A percentile compares a stretch with the other conserved stretches of the same genome.
phyloP scores from a whole-genome alignment of 495 filamentous ascomycete genomes.

The Penicillium samsonianum region DNA sequence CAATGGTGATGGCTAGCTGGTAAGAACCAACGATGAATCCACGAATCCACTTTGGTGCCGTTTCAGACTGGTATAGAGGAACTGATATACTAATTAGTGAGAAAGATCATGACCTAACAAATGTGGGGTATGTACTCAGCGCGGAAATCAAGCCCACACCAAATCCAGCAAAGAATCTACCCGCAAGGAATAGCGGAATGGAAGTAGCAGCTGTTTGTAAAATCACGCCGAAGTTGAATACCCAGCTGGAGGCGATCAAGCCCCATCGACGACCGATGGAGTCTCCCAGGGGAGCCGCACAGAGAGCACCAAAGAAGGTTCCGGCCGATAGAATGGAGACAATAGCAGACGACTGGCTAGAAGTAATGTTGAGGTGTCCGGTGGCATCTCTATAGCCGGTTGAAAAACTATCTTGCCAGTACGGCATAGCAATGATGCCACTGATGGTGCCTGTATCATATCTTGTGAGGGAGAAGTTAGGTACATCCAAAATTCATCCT shows the following conservation, averaged over 20 bases:
- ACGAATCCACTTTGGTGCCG: conserved; percentile 52
- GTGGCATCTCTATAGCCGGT: no score
- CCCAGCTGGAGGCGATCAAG: conserved; percentile 31
- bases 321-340: conserved; percentile 71
- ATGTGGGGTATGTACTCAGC: conserved; percentile 65
- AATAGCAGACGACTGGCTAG: conserved; percentile 49
- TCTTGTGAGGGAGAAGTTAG: no score
- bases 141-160: conserved; percentile 71
- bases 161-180: conserved; percentile 66
- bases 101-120: conserved; percentile 59
- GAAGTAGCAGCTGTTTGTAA: no score
- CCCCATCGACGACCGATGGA: conserved; percentile 62
- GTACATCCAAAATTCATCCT: no score
- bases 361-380: neutral
- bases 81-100: conserved; percentile 53
- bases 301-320: conserved; percentile 71
- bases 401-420: no score
- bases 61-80: conserved; percentile 29
- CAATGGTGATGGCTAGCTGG: conserved; percentile 70
- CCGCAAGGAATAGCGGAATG: conserved; percentile 62
- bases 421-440: no score
- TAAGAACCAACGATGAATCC: conserved; percentile 67
- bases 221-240: no score
- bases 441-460: no score
- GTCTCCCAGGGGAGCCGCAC: conserved; percentile 66